A percentile compares a stretch with the other conserved stretches of the same genome.
Conservation (phyloP, 2,329 filamentous ascomycete genomes). For the Pseudogymnoascus sp. region DNA sequence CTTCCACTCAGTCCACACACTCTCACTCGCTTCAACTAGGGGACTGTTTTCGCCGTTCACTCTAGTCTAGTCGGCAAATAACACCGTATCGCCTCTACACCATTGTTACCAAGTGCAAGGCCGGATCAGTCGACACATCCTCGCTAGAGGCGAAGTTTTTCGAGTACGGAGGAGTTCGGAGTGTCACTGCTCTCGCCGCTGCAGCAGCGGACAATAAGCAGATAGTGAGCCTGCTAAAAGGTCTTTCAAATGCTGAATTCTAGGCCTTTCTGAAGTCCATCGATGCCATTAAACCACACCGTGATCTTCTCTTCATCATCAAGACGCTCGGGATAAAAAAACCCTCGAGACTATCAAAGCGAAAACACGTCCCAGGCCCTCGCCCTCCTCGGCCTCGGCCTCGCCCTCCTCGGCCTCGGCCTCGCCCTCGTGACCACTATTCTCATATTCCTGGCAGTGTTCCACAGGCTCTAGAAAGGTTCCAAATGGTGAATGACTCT, state of each 20-base stretch:
- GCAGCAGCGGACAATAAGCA: neutral
- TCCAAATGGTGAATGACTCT: too few species aligned
- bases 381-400: neutral
- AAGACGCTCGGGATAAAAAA: neutral
- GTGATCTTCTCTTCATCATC: neutral
- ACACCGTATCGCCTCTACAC: neutral
- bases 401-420: neutral
- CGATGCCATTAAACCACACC: neutral
- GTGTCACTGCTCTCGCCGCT: neutral
- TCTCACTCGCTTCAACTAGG: neutral
- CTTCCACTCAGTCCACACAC: neutral
- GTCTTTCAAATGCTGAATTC: neutral
- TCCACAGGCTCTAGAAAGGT: too few species aligned
- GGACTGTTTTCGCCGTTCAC: neutral
- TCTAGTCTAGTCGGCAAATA: neutral
- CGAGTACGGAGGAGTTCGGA: neutral
- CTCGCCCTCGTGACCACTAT: neutral
- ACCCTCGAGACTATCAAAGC: neutral
- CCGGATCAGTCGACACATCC: neutral
- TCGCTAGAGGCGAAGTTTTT: neutral
- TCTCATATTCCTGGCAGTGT: neutral
- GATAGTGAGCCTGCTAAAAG: neutral
- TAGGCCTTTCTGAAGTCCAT: neutral
- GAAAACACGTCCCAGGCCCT: neutral
- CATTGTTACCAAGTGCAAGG: neutral